These are phyloP conservation scores for Jimgerdemannia flammicorona DNA, from an alignment of 192 early-diverging fungal genomes.

Conservation along the genomic window DNA sequence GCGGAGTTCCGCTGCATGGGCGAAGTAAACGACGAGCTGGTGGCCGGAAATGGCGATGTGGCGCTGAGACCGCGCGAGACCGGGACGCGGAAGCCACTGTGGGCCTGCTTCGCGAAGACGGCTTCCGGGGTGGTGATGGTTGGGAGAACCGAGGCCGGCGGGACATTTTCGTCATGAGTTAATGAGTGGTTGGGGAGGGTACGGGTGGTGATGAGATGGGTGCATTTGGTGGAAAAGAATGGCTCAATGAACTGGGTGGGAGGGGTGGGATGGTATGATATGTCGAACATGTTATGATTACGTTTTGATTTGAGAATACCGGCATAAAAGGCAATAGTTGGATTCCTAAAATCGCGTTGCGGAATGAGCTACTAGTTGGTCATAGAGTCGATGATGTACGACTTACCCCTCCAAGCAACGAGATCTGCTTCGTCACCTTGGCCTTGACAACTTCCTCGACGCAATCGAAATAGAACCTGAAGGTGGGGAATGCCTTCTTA, in stretches of 20 bases:
- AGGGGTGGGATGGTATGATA: neutral
- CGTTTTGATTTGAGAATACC: no score
- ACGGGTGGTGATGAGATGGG: constrained; percentile 20
- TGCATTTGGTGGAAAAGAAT: constrained; percentile 26
- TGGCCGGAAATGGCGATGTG: no score
- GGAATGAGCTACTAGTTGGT: no score
- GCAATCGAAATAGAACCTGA: constrained; percentile 16
- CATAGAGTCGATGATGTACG: no score
- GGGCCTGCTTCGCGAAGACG: neutral
- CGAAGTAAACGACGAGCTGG: no score
- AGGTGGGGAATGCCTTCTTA: constrained; percentile 11
- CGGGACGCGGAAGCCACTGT: neutral
- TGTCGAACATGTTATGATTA: no score
- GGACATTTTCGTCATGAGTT: no score
- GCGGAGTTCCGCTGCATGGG: no score
- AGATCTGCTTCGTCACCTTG: neutral
- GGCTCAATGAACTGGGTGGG: constrained; percentile 5
- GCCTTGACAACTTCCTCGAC: constrained; percentile 2
- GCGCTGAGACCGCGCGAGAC: no score
- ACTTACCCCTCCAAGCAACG: neutral
- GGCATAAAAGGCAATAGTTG: no score
- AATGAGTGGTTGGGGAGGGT: neutral
- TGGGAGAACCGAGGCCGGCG: neutral
- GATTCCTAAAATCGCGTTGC: no score
- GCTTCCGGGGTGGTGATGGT: neutral